These are phyloP conservation scores for Cladosporium velox DNA, from an alignment of 2,329 filamentous ascomycete genomes.

Conservation along the genomic window DNA sequence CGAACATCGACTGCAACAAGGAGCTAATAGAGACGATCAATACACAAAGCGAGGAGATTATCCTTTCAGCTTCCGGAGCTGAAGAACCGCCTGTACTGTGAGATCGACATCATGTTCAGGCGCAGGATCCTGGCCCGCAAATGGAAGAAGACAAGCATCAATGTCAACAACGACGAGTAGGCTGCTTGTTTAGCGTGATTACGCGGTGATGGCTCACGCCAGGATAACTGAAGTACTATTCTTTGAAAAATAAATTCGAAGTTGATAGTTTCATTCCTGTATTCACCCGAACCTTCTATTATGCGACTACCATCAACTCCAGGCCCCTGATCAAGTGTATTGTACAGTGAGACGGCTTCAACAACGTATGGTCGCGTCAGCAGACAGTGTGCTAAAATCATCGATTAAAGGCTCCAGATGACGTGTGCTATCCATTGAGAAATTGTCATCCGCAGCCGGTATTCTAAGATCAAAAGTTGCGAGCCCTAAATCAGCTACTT, in stretches of 20 bases:
- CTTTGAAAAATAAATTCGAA: not conserved
- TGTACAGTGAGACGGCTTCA: not conserved
- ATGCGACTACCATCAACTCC: not conserved
- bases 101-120: constrained; percentile 63
- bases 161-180: constrained; percentile 56
- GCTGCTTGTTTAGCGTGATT: not conserved
- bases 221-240: not conserved
- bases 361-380: not conserved
- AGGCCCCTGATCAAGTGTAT: not conserved
- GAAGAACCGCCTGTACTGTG: constrained; percentile 41
- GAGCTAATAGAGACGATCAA: no score
- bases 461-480: not conserved
- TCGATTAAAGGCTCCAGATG: not conserved
- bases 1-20: no score
- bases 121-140: constrained; percentile 57
- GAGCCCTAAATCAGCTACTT: no score
- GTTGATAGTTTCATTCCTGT: not conserved
- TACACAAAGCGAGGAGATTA: no score
- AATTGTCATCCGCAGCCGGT: not conserved
- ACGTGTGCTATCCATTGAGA: not conserved
- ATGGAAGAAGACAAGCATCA: constrained; percentile 58
- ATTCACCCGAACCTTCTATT: not conserved
- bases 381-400: not conserved
- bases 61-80: no score
- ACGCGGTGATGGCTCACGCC: not conserved